phyloP scores from a whole-genome alignment of 1,284 basidiomycete genomes.

The Cutaneotrichosporon cavernicola region DNA sequence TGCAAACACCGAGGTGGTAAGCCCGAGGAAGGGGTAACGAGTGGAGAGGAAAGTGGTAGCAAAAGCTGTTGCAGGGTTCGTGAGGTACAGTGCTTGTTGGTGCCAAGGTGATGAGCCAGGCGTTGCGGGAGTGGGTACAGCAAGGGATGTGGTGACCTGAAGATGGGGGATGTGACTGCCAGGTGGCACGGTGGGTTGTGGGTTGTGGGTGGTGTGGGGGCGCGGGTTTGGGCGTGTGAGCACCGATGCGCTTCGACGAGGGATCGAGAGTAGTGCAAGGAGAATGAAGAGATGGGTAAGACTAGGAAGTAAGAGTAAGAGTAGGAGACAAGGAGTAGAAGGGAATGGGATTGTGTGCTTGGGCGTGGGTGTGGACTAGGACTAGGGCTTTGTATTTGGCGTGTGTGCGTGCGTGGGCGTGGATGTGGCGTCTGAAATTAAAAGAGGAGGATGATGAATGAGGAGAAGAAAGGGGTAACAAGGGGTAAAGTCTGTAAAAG shows the following conservation, averaged over 20 bases:
- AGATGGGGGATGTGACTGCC: not conserved
- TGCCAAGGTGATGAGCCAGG: not conserved
- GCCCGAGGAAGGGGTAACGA: not conserved
- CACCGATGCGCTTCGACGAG: not conserved
- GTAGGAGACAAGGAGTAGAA: not conserved
- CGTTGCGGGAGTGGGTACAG: not conserved
- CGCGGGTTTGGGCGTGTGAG: not conserved
- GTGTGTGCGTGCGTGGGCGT: not conserved
- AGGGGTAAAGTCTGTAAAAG: not conserved
- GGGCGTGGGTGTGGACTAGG: not conserved
- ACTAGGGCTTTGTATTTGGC: not conserved
- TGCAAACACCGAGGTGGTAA: not conserved
- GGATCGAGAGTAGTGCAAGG: not conserved
- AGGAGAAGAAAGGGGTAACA: not conserved
- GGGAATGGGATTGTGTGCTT: not conserved
- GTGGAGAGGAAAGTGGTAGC: not conserved
- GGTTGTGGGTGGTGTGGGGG: not conserved
- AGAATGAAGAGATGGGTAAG: not conserved
- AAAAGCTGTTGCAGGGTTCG: not conserved
- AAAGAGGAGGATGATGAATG: conserved; percentile 1
- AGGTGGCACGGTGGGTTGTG: not conserved
- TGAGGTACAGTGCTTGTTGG: not conserved
- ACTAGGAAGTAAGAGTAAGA: not conserved
- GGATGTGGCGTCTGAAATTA: conserved; percentile 2
- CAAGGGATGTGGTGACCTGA: not conserved